These are phyloP conservation scores for Datisca glomerata DNA, from an alignment of 306 rosid genomes.

Conservation along the genomic window DNA sequence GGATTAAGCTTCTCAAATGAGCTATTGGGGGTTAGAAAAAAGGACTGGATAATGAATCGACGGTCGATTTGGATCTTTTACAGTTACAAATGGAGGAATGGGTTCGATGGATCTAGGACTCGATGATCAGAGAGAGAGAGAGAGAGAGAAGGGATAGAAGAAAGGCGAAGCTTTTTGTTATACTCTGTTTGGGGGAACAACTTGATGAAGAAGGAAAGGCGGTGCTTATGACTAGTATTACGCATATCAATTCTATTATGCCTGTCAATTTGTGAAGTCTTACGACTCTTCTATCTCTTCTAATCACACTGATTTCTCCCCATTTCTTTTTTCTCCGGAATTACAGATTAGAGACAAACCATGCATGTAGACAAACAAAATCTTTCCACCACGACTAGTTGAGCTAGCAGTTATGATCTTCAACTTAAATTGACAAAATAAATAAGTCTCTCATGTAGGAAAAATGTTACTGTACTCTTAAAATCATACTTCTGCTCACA, in stretches of 20 bases:
- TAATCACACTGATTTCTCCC: too few relatives aligned
- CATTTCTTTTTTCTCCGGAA: too few relatives aligned
- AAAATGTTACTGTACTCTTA: too few relatives aligned
- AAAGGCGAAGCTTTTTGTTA: neutral
- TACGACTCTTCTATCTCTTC: too few relatives aligned
- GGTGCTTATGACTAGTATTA: constrained; percentile 6
- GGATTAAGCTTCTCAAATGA: neutral
- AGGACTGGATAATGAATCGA: neutral
- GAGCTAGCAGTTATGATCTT: too few relatives aligned
- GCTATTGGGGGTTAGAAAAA: neutral
- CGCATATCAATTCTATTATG: neutral
- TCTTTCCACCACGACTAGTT: too few relatives aligned
- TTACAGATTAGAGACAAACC: too few relatives aligned
- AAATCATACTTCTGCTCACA: too few relatives aligned
- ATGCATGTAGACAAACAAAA: too few relatives aligned
- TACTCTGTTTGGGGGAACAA: neutral
- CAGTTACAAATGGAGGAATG: neutral
- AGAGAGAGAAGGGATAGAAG: neutral
- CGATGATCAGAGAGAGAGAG: neutral
- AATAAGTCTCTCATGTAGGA: too few relatives aligned
- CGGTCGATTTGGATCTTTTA: neutral
- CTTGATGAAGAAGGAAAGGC: constrained; percentile 14
- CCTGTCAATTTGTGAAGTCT: too few relatives aligned
- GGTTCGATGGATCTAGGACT: neutral
- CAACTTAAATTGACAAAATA: too few relatives aligned